Base-by-base conservation (phyloP, 179 eudicot genomes). In the Corrigiola litoralis region DNA sequence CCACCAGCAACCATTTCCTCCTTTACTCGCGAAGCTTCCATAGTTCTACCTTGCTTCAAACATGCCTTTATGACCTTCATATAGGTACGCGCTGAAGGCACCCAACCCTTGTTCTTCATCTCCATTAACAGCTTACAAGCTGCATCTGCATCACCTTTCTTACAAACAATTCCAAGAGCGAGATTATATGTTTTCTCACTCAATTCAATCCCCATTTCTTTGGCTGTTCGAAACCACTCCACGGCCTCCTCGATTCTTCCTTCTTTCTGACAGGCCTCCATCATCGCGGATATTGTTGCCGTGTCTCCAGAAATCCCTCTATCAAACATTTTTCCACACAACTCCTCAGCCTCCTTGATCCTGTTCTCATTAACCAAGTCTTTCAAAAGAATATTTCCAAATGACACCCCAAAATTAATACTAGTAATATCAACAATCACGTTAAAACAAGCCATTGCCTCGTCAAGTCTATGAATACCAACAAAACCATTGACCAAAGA, bases 1-100 rank as follows among this genome's bases (percentile, higher is more conserved):
- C 89, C 87, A 75, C 68, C 38, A 34, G 72, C 36, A 46, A 80
- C 41, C 95, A 87, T 90, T 64, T 81, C 95, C 58, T 82, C 90
- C 65, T 75, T 85, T 21, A 85, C 47, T 66, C 69, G 79, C 77
- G 85, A 76, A 25, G 92, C 95, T 48, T 67, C 81, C 20, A 2
- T 61, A 76, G 88, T 52, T 47, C 81, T 72, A 41, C 72, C 68
- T 57, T 78, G 76, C 72, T 82, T 85, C 69, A 84, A 81, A 66
- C 76, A 84, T 13, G 87, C 85, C 9, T 72, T 64, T 49, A 89
- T 76, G 28, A 77, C 86, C 53, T 48, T 34, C 21, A 82, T 70
- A 56, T 20, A 84, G 1, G 81, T 66, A 25, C 77, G 68, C 68
- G 75, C 71, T 13, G 81, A 67, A 25, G 89, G 87, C 47, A 67